These are phyloP conservation scores for Kwoniella europaea DNA, from an alignment of 768 basidiomycete genomes.

Conservation along the genomic window DNA sequence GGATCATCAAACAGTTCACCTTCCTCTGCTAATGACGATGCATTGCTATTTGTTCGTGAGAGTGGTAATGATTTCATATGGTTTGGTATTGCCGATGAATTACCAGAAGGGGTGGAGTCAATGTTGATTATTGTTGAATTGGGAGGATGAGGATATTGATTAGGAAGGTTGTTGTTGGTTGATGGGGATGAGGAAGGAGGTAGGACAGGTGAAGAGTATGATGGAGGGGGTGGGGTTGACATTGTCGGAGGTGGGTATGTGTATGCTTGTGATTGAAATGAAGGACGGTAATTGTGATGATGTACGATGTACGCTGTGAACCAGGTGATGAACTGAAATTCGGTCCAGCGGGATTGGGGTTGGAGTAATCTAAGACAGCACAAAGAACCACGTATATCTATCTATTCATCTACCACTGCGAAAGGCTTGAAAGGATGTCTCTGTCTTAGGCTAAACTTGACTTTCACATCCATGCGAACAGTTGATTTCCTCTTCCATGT, in stretches of 20 bases:
- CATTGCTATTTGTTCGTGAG: neutral
- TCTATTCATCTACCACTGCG: neutral
- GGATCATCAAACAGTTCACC: slow-evolving; percentile 1
- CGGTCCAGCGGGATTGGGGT: neutral
- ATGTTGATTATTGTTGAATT: slow-evolving; percentile 23
- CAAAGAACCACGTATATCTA: neutral
- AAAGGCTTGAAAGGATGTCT: no score
- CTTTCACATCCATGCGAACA: no score
- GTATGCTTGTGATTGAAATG: neutral
- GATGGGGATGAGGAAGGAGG: slow-evolving; percentile 26
- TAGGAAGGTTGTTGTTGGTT: neutral
- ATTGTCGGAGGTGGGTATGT: neutral
- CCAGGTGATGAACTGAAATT: no score
- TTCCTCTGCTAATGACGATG: slow-evolving; percentile 7
- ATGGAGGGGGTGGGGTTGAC: slow-evolving; percentile 3
- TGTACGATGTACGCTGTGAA: no score
- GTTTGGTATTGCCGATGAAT: neutral
- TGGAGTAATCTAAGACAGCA: neutral
- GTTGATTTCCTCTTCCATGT: no score
- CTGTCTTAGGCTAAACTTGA: no score
- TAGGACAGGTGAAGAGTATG: slow-evolving; percentile 13
- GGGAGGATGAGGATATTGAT: slow-evolving; percentile 26
- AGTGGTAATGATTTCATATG: slow-evolving; percentile 4
- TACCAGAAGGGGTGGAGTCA: neutral
- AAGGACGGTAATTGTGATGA: neutral